phyloP scores from a whole-genome alignment of 2,329 filamentous ascomycete species.

The Diaporthe nobilis region DNA sequence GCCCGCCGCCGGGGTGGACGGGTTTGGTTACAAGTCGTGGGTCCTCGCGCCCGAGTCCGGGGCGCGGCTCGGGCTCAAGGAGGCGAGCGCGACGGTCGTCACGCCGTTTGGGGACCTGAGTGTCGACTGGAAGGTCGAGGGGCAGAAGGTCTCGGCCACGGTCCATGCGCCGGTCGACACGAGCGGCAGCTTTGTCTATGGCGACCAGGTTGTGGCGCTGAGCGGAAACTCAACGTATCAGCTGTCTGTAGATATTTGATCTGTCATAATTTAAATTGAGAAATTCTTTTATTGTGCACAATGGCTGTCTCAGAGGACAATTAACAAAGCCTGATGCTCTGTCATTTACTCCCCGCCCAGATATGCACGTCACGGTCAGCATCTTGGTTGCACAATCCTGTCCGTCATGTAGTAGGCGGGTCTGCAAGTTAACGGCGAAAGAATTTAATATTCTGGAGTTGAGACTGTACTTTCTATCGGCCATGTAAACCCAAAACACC shows the following conservation, averaged over 20 bases:
- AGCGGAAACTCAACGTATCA: not conserved
- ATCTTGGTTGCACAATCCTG: not conserved
- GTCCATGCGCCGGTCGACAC: not conserved
- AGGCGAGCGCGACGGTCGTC: constrained; percentile 3
- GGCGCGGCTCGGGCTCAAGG: not conserved
- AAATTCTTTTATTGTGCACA: not conserved
- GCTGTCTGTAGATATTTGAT: constrained; percentile 17
- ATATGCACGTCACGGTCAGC: not conserved
- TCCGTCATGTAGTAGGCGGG: not conserved
- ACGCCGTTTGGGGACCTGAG: constrained; percentile 10
- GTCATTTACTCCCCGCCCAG: no score
- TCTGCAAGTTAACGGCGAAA: not conserved
- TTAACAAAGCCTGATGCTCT: not conserved
- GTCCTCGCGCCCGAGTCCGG: constrained; percentile 1
- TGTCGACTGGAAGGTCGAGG: not conserved
- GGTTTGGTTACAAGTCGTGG: constrained; percentile 15
- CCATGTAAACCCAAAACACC: not conserved
- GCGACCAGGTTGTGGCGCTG: not conserved
- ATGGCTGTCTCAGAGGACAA: not conserved
- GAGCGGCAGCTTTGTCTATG: constrained; percentile 20
- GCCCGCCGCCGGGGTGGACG: not conserved
- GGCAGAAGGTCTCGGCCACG: not conserved
- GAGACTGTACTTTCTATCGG: not conserved
- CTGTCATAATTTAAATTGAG: not conserved
- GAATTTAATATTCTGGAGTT: not conserved